phyloP scores from a whole-genome alignment of 345 rosid species.

The Salix dunnii region DNA sequence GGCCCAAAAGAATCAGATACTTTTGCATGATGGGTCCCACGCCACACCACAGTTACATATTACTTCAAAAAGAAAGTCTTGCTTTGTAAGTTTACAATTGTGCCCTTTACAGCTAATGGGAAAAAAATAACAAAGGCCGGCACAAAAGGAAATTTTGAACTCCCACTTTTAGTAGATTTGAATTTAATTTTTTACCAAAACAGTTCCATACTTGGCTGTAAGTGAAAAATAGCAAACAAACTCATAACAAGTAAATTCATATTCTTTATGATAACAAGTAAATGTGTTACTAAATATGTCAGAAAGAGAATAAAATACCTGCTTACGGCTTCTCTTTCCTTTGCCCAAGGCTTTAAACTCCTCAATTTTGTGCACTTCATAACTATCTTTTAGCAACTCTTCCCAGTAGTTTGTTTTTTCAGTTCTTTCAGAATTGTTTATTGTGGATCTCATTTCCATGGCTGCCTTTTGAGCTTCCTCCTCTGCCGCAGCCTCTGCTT shows the following conservation, averaged over 20 bases:
- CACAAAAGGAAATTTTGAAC: neutral
- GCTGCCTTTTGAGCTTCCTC: conserved; percentile 58
- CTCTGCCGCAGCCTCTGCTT: conserved; percentile 67
- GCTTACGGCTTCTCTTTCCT: conserved; percentile 94
- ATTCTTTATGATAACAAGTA: neutral
- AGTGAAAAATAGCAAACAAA: neutral
- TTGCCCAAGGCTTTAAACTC: conserved; percentile 87
- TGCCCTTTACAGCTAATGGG: neutral
- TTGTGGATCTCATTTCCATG: conserved; percentile 49
- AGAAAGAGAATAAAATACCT: conserved; percentile 44
- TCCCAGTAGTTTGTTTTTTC: conserved; percentile 91
- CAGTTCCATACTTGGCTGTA: neutral
- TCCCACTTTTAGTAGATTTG: neutral
- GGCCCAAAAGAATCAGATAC: neutral
- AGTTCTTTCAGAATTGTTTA: conserved; percentile 58
- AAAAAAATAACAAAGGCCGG: neutral
- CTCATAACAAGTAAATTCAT: neutral
- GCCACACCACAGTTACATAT: neutral
- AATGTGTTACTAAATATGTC: neutral
- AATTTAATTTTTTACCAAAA: neutral
- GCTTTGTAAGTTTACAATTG: neutral
- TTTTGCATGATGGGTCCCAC: neutral
- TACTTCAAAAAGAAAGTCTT: neutral
- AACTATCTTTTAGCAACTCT: conserved; percentile 74
- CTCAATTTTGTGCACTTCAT: conserved; percentile 77